Evolutionary conservation across 176 grass and related monocot species (phyloP), one percentile per base, ranked within the genome.

Genomic region (Oryza punctata): DNA sequence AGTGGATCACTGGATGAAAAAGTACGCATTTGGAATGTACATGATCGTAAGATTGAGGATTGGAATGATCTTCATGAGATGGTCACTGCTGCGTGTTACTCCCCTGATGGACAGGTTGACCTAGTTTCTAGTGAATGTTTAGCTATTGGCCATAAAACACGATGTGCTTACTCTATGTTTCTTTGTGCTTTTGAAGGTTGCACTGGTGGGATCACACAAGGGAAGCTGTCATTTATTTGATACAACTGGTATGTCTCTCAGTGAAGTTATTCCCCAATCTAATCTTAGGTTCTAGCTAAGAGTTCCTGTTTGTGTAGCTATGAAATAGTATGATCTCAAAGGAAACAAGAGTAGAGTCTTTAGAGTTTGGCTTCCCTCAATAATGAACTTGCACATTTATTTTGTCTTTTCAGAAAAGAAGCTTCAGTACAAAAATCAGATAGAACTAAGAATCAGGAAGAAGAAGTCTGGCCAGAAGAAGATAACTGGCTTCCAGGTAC

Each of bases 21-120:
- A 85, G 96, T 99, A 71, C 91, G 96, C 15, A 91, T 99, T 67
- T 99, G 96, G 96, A 99, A 92, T 87, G 91, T 99, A 65, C 85
- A 85, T 78, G 85, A 94, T 83, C 91, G 96, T 46, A 89, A 96
- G 84, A 92, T 99, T 65, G 96, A 96, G 82, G 96, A 99, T 81
- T 99, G 96, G 96, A 90, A 96, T 57, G 96, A 99, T 88, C 91
- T 99, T 89, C 96, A 99, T 77, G 96, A 99, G 82, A 96, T 99
- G 91, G 91, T 99, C 67, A 99, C 96, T 19, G 96, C 96, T 72
- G 91, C 89, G 32, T 94, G 96, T 76, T 99, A 94, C 75, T 94
- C 96, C 28, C 96, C 96, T 27, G 86, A 94, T 70, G 96, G 93
- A 83, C 91, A 94, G 93, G 96, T 99, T 86, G 74, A 27, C 32